Evolutionary conservation across 2,329 filamentous ascomycete species (phyloP).

Genomic region (Basipetospora chlamydospora): DNA sequence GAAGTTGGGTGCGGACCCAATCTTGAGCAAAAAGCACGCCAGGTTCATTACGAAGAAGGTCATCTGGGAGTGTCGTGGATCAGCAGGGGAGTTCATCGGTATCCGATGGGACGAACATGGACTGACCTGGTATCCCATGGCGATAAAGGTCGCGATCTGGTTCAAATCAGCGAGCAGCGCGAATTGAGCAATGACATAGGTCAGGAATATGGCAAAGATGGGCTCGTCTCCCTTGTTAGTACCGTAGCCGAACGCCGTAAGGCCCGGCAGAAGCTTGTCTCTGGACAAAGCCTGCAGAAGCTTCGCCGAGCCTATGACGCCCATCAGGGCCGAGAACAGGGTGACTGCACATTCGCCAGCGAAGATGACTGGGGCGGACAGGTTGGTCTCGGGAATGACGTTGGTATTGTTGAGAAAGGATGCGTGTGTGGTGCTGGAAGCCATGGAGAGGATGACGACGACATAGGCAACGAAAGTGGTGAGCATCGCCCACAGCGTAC

Average conservation of each 20-base stretch:
- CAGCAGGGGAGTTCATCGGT: too few species aligned
- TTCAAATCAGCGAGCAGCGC: slow-evolving; percentile 76
- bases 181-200: slow-evolving; percentile 60
- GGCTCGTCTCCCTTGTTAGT: slow-evolving; percentile 61
- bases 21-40: slow-evolving; percentile 74
- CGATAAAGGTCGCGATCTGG: slow-evolving; percentile 77
- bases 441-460: slow-evolving; percentile 64
- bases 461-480: slow-evolving; percentile 66
- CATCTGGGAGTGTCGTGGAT: slow-evolving; percentile 37
- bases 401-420: slow-evolving; percentile 65
- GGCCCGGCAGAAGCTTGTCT: slow-evolving; percentile 64
- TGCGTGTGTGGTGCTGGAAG: slow-evolving; percentile 56
- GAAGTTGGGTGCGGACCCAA: slow-evolving; percentile 80
- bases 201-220: slow-evolving; percentile 59
- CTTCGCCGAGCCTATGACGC: slow-evolving; percentile 72
- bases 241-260: slow-evolving; percentile 60
- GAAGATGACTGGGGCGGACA: slow-evolving; percentile 60
- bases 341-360: slow-evolving; percentile 71
- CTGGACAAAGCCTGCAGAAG: slow-evolving; percentile 70
- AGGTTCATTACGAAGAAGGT: slow-evolving; percentile 82
- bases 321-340: slow-evolving; percentile 78
- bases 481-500: slow-evolving; percentile 64
- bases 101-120: neutral
- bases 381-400: slow-evolving; percentile 65
- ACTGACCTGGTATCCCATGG: slow-evolving; percentile 65